Base-by-base conservation (phyloP, 371 early-diverging fungal genomes). In the Ordospora colligata region DNA sequence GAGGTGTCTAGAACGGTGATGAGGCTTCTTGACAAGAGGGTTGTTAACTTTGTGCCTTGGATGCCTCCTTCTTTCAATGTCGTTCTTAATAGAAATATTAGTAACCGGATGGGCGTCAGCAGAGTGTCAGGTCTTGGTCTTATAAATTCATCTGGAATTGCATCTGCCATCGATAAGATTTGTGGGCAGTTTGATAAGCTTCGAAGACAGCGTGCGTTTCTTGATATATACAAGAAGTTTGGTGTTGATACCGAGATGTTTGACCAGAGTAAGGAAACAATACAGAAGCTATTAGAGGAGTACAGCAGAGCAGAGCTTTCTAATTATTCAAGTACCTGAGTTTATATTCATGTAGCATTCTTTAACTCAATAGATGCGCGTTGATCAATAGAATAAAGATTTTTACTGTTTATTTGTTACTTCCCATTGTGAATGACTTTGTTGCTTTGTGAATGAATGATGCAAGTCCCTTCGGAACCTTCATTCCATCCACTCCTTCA, bases 51-150 rank as follows among this genome's bases (percentile, higher is more conserved):
- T 83, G 95, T 96, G 65, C 96, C 96, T 22, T 97, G 97, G 97
- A 95, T 95, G n/a, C 96, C 96, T 10, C 93, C 96, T 2, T 91
- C 90, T 76, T 94, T 96, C 74, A 96, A 97, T 82, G 93, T 95
- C 2, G 95, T 52, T 2, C 32, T 79, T 25, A 44, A 75, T 37
- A 47, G 54, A 19, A 43, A 54, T 12, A 51, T 72, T 8, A 70
- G 50, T 6, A 91, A 92, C 81, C 62, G 14, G 44, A 91, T 89
- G 47, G 90, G 92, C 0, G 88, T 89, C 23, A 94, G 93, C 82
- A 89, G 92, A 11, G 94, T 99, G 32, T 92, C 91, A 73, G 99
- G 97, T 0, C 86, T 99, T 21, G 92, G 94, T 91, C 87, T 97
- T 62, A 93, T 94, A 10, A 99, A 99, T 83, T 92, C 94, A 74